Conservation (phyloP, 2,329 filamentous ascomycete species). For the Alternaria consortialis region DNA sequence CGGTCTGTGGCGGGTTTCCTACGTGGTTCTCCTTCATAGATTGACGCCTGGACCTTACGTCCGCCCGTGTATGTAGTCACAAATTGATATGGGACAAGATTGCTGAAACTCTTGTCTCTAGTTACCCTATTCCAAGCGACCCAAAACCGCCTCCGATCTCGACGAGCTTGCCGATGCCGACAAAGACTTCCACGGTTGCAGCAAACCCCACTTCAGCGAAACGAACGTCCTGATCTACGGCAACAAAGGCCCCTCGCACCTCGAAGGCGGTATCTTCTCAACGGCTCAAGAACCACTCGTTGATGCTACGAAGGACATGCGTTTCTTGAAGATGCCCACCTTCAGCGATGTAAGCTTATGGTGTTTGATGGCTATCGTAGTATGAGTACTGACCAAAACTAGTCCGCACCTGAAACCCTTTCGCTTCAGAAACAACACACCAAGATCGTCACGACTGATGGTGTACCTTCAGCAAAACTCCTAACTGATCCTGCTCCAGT, state of each 20-base stretch:
- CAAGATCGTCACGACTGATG: constrained; percentile 53
- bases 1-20: constrained; percentile 55
- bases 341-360: constrained; percentile 50
- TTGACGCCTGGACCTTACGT: constrained; percentile 40
- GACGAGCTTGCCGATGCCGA: constrained; percentile 71
- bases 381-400: constrained; percentile 23
- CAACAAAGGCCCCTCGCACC: constrained; percentile 54
- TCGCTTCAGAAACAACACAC: constrained; percentile 65
- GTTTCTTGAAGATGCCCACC: constrained; percentile 69
- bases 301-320: constrained; percentile 70
- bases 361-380: neutral
- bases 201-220: constrained; percentile 82
- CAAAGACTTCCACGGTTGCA: constrained; percentile 73
- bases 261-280: constrained; percentile 61
- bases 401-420: constrained; percentile 67
- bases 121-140: constrained; percentile 86
- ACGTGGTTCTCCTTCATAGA: constrained; percentile 46
- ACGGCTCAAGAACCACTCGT: constrained; percentile 67
- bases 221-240: constrained; percentile 76
- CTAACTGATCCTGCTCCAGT: constrained; percentile 58
- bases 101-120: constrained; percentile 60
- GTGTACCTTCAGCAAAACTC: constrained; percentile 68
- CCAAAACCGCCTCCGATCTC: constrained; percentile 72
- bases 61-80: constrained; percentile 55
- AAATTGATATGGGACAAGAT: constrained; percentile 52